These are phyloP conservation scores for Nakazawaea holstii DNA, from an alignment of 805 yeast genomes.

Conservation along the genomic window DNA sequence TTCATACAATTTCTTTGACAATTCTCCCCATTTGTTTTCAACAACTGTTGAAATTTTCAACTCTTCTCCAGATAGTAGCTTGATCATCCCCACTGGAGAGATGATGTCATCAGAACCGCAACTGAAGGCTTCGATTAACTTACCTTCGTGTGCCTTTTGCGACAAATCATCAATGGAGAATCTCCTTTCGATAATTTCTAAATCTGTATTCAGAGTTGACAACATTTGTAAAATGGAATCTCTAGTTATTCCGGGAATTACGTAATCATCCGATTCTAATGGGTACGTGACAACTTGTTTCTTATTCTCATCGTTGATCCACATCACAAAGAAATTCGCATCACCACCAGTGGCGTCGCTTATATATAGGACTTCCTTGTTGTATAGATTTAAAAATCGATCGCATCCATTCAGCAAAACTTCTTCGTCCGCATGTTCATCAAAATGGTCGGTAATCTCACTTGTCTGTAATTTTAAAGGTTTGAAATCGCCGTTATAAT, in stretches of 20 bases:
- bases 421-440: conserved; percentile 50
- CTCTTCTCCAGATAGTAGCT: conserved; percentile 35
- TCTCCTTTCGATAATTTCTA: conserved; percentile 32
- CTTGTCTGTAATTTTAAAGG: conserved; percentile 38
- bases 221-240: conserved; percentile 41
- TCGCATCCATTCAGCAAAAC: conserved; percentile 43
- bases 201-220: conserved; percentile 28
- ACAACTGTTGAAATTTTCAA: conserved; percentile 34
- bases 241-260: conserved; percentile 49
- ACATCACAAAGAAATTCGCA: conserved; percentile 46
- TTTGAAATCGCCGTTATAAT: conserved; percentile 30
- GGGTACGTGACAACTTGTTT: conserved; percentile 48
- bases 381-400: conserved; percentile 49
- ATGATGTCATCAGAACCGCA: conserved; percentile 51
- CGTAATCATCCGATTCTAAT: conserved; percentile 37
- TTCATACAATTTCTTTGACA: conserved; percentile 25
- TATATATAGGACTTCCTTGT: conserved; percentile 41
- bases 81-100: conserved; percentile 38
- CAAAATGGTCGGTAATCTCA: conserved; percentile 45
- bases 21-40: conserved; percentile 34
- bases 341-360: conserved; percentile 43
- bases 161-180: conserved; percentile 42
- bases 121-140: conserved; percentile 48
- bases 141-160: conserved; percentile 38
- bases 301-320: conserved; percentile 35